Evolutionary conservation across 129 eudicot species (phyloP), one percentile per base, ranked within the genome.

Genomic region (Erigeron canadensis): DNA sequence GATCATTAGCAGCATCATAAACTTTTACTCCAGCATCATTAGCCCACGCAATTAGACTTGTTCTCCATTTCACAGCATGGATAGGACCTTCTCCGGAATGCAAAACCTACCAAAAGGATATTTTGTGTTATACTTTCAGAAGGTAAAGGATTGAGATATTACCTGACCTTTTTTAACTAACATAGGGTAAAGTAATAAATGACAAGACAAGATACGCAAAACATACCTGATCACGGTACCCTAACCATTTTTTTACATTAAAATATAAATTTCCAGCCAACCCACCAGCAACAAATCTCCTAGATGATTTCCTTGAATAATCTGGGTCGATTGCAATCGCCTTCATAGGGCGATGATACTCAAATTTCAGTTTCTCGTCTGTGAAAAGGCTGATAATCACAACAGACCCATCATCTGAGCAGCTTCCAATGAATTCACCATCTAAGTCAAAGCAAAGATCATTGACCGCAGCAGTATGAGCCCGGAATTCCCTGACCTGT

Each of bases 51-150:
- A 94, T 80, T 62, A 94, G 90, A 83, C 86, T 94, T 65, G 81
- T 87, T 80, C 96, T 85, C 98, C 98, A 94, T 77, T 91, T 88
- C 71, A 90, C 90, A 18, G 90, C 88, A 81, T 94, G 98, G n/a
- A 94, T 87, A 42, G 98, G 97, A 69, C 98, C 98, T 83, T 94
- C 98, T 46, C 97, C 98, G 72, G 96, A 94, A 84, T 94, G 98
- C 79, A 94, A 82, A 75, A 94, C 86, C 98, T 94, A 56, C 7
- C 54, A 81, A 50, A 64, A 37, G 2, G 69, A 47, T 45, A 45
- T 53, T 45, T 6, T 69, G 39, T 68, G n/a, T 23, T 58, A 22
- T 71, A 28, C 34, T 28, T 28, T 28, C 34, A 28, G 3, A 28
- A 28, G 34, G 34, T 28, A 59, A 59, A 60, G 46, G n/a, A 3